Evolutionary conservation across 306 rosid species (phyloP), one percentile per base, ranked within the genome.

Genomic region (Glycine latifolia): DNA sequence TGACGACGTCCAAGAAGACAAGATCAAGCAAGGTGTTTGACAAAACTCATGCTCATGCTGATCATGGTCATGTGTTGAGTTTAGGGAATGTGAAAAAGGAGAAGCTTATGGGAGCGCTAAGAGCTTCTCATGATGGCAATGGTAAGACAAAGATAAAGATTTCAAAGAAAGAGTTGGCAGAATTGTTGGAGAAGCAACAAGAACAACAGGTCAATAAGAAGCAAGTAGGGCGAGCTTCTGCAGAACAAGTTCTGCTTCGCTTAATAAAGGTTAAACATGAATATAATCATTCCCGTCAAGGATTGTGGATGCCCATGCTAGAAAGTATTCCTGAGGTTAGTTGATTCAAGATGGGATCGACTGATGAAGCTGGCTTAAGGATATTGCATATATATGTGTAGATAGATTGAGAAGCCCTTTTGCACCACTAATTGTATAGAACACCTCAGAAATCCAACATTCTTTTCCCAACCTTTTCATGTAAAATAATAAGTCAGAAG

Each of bases 21-120:
- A 16, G 33, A 7, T 68, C 75, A 2, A 67, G 14, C 26, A 85
- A 85, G 79, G 83, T 71, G 66, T 75, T 75, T 35, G 86, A 65
- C 1, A 80, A 26, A 26, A 26, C 31, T 26, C 31, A 26, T 26
- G 31, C 31, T 26, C 1, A 26, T 26, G 31, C 31, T 26, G 31
- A 26, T 26, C 31, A 26, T 26, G 31, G 60, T 54, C 26, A 54
- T n/a, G 26, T 10, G 26, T 54, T 54, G 60, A 15, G 60, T 54
- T 54, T 54, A n/a, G 9, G 26, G 8, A 54, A 54, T n/a, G 60
- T 54, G 31, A 1, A 26, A 26, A 26, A 26, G 31, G 31, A 26
- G 31, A 26, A 26, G 31, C 2, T 26, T 26, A 26, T 26, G 31
- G 31, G 31, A 26, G 31, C 31, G 26, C 20, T 13, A 53, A n/a